A percentile compares a stretch with the other conserved stretches of the same genome.
Evolutionary conservation across 768 basidiomycete species (phyloP).

Genomic region (Leccinum subgranulosum): DNA sequence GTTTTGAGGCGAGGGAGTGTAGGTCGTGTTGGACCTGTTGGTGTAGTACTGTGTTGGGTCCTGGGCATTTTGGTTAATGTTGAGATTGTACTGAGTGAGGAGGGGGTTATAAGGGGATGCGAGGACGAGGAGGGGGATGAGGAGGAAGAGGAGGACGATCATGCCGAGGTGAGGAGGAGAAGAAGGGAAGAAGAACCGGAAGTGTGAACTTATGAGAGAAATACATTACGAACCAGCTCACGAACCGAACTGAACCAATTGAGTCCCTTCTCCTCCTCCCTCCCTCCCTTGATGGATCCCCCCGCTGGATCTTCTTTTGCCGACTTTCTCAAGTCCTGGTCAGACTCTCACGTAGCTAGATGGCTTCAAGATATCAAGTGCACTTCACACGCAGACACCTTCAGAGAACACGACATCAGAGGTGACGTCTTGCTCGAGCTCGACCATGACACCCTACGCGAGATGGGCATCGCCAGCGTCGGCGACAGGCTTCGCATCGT

Average conservation of each 20-base stretch:
- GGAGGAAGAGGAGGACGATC: not conserved
- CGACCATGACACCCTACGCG: slow-evolving; percentile 81
- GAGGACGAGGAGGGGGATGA: slow-evolving; percentile 35
- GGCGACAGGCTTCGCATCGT: slow-evolving; percentile 90
- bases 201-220: not conserved
- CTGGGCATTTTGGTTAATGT: slow-evolving; percentile 69
- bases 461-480: slow-evolving; percentile 86
- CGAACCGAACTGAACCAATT: not conserved
- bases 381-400: slow-evolving; percentile 59
- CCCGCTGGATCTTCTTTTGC: slow-evolving; percentile 62
- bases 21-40: slow-evolving; percentile 57
- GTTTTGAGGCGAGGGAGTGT: slow-evolving; percentile 77
- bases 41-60: slow-evolving; percentile 64
- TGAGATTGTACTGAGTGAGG: slow-evolving; percentile 74
- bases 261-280: not conserved
- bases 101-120: slow-evolving; percentile 69
- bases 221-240: not conserved
- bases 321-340: slow-evolving; percentile 70
- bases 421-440: slow-evolving; percentile 91
- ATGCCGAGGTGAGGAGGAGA: not conserved
- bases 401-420: slow-evolving; percentile 85
- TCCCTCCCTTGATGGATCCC: slow-evolving; percentile 2
- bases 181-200: not conserved
- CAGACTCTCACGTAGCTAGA: slow-evolving; percentile 62
- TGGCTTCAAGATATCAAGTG: slow-evolving; percentile 85